A percentile compares a stretch with the other conserved stretches of the same genome.
Conservation (phyloP, 108 stramenopile genomes). For the Nitzschia sp. region DNA sequence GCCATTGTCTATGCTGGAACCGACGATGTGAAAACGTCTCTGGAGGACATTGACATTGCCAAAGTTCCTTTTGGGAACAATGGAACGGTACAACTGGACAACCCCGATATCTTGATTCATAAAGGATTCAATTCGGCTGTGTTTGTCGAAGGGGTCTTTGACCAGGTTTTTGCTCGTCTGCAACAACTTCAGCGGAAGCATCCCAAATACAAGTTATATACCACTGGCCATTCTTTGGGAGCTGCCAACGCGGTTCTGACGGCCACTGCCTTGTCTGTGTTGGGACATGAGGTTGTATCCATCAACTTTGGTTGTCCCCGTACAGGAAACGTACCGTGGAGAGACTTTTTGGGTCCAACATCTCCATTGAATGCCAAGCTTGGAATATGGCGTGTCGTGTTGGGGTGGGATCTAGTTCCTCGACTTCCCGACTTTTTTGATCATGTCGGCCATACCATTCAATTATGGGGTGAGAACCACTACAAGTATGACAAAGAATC, state of each 20-base stretch:
- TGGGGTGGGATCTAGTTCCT: conserved; percentile 76
- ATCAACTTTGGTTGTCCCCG: conserved; percentile 85
- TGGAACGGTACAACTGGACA: conserved; percentile 22
- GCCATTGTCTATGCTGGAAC: conserved; percentile 82
- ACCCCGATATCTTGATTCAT: conserved; percentile 47
- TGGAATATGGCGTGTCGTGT: conserved; percentile 51
- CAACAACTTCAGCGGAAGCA: conserved; percentile 12
- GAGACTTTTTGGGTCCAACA: conserved; percentile 45
- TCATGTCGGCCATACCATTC: conserved; percentile 83
- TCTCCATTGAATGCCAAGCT: conserved; percentile 34
- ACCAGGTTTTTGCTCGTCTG: conserved; percentile 34
- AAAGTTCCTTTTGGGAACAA: conserved; percentile 59
- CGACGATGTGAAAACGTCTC: conserved; percentile 67
- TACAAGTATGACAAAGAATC: conserved; percentile 18
- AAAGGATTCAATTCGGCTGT: conserved; percentile 80
- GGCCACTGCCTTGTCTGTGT: conserved; percentile 57
- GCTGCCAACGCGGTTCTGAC: conserved; percentile 73
- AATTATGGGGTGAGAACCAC: conserved; percentile 47
- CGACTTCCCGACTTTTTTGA: conserved; percentile 70
- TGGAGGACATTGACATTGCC: conserved; percentile 68
- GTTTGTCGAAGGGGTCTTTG: conserved; percentile 53
- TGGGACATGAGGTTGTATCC: conserved; percentile 11
- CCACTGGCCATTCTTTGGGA: conserved; percentile 79
- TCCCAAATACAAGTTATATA: conserved; percentile 37
- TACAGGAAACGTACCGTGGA: conserved; percentile 64